These are phyloP conservation scores for Cutaneotrichosporon cavernicola DNA, from an alignment of 1,284 basidiomycete species.

Conservation along the genomic window DNA sequence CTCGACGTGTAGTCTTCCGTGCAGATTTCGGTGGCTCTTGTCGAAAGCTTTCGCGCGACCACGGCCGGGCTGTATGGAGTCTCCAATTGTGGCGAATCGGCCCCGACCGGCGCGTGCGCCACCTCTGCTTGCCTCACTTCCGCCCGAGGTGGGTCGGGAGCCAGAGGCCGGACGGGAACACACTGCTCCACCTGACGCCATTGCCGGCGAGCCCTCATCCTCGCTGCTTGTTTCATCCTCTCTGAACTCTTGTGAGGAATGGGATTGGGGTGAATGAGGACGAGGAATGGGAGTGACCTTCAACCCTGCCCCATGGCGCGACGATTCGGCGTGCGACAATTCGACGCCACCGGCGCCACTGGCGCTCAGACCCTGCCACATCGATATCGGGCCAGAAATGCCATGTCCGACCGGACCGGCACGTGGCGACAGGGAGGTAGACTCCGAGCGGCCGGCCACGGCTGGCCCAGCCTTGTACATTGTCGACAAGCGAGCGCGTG, in stretches of 20 bases:
- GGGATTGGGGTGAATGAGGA: neutral
- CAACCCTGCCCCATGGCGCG: slow-evolving; percentile 2
- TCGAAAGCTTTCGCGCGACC: neutral
- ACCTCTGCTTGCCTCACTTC: slow-evolving; percentile 6
- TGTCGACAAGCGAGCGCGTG: neutral
- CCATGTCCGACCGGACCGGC: neutral
- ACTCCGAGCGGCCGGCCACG: neutral
- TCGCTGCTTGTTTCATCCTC: slow-evolving; percentile 6
- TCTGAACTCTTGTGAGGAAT: neutral
- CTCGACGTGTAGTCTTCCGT: slow-evolving; percentile 43
- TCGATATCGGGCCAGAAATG: neutral
- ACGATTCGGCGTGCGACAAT: neutral
- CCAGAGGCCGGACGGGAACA: slow-evolving; percentile 4
- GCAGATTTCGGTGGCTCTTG: slow-evolving; percentile 31
- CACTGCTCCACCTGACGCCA: neutral
- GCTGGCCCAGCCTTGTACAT: neutral
- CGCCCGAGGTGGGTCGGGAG: slow-evolving; percentile 10
- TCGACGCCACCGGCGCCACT: neutral
- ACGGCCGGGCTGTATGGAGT: neutral
- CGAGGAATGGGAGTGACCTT: neutral
- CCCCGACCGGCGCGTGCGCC: slow-evolving; percentile 2
- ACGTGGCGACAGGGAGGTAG: neutral
- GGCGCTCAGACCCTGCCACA: neutral
- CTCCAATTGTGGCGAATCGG: slow-evolving; percentile 4
- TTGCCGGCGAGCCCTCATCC: neutral